These are phyloP conservation scores for Luffa acutangula DNA, from an alignment of 306 rosid species.

Conservation along the genomic window DNA sequence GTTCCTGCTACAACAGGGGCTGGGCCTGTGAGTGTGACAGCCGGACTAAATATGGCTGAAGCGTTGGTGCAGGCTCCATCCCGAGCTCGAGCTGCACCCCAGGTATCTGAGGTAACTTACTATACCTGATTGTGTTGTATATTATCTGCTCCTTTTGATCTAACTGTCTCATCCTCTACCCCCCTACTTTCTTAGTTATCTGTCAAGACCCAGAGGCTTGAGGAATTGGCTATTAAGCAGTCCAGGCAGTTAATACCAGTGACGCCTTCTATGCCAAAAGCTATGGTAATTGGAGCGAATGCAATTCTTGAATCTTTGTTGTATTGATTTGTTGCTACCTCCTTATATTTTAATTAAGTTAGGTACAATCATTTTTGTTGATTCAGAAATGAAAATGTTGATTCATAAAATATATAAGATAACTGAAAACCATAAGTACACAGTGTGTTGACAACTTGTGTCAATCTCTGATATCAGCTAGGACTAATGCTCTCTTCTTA, in stretches of 20 bases:
- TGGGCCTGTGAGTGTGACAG: slow-evolving; percentile 31
- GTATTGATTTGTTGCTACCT: background rate
- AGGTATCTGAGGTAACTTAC: slow-evolving; percentile 36
- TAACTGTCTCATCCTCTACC: slow-evolving; percentile 8
- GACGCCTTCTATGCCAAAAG: slow-evolving; percentile 82
- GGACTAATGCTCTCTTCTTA: background rate
- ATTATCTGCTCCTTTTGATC: slow-evolving; percentile 7
- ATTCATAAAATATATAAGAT: background rate
- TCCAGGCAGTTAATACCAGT: slow-evolving; percentile 94
- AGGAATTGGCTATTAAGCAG: slow-evolving; percentile 92
- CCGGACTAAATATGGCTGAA: slow-evolving; percentile 98
- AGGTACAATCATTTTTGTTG: background rate
- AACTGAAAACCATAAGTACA: background rate
- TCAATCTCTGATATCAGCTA: background rate
- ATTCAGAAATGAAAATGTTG: background rate
- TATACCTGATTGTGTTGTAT: slow-evolving; percentile 1
- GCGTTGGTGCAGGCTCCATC: slow-evolving; percentile 83
- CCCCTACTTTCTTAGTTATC: slow-evolving; percentile 32
- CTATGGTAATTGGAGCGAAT: slow-evolving; percentile 46
- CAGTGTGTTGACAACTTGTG: background rate
- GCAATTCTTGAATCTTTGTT: slow-evolving; percentile 12
- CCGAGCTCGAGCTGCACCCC: slow-evolving; percentile 63
- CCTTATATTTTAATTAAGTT: background rate
- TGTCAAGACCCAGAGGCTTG: slow-evolving; percentile 87
- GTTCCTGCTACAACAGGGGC: slow-evolving; percentile 35